A percentile compares a stretch with the other conserved stretches of the same genome.
Conservation (phyloP, 306 rosid genomes). For the Rosa lucieae region DNA sequence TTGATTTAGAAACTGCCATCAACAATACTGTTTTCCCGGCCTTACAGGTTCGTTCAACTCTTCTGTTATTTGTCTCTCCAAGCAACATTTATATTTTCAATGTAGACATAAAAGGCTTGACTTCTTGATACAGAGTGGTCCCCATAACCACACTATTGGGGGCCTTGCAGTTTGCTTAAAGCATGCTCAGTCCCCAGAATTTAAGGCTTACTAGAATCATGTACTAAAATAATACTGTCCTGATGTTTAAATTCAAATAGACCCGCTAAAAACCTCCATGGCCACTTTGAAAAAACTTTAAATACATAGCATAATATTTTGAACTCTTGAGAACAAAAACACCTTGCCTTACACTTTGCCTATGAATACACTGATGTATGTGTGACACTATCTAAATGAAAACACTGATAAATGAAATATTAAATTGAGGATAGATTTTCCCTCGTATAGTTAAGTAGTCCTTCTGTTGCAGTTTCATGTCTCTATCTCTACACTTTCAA, state of each 20-base stretch:
- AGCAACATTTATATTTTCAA: neutral
- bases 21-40: conserved; percentile 95
- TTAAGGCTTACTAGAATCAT: conserved; percentile 78
- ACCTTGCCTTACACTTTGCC: neutral
- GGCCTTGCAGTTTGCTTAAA: conserved; percentile 91
- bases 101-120: neutral
- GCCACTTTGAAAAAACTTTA: neutral
- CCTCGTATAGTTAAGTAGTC: neutral
- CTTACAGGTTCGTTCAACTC: conserved; percentile 61
- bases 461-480: neutral
- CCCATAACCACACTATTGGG: conserved; percentile 95
- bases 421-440: neutral
- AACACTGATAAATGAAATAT: neutral
- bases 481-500: too few species aligned
- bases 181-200: conserved; percentile 71
- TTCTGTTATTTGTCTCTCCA: neutral
- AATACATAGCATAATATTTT: neutral
- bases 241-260: neutral
- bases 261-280: neutral
- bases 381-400: neutral
- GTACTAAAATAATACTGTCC: conserved; percentile 32
- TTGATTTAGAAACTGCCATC: conserved; percentile 80
- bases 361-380: neutral
- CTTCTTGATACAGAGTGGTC: conserved; percentile 76
- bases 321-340: neutral